Evolutionary conservation across 352 stramenopile species (phyloP), one percentile per base, ranked within the genome.

Genomic region (Globisporangium viniferum): DNA sequence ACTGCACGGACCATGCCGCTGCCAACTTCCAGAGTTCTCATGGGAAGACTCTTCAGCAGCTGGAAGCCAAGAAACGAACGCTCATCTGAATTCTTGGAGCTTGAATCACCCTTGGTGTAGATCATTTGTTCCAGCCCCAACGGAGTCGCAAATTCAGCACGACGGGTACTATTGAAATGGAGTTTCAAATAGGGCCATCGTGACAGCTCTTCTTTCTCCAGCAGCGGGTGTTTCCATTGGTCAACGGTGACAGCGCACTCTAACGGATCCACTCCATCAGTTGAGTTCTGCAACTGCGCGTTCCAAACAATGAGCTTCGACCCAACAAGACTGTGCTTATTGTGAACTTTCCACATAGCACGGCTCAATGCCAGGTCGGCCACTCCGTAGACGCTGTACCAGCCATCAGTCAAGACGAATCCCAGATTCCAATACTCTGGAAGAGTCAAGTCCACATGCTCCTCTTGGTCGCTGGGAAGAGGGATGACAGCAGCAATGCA

Each of bases 291-390:
- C 46, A 93, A 49, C 5, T 72, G 71, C 44, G 86, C 77, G 73
- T 91, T 91, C 86, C 83, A 93, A 7, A 78, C 76, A 15, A 79
- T 80, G 27, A 93, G 51, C 73, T 93, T 93, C 24, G 73, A 82
- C 15, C 86, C 86, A 33, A 89, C 62, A 31, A 92, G 66, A 15
- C 64, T 70, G 12, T 72, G 69, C 3, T 70, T 74, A 9, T 53
- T 49, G 67, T 88, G 76, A 12, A 72, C 60, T 68, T 81, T 84
- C 80, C 83, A 89, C 24, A 91, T 59, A 5, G 70, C 64, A n/a
- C 68, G 69, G 31, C 72, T 70, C 35, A 92, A 61, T 7, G 73
- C 62, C 10, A 63, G 48, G 62, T 91, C 83, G 48, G 83, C 81
- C 14, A 91, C 70, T 27, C 73, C 81, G 41, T 90, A 89, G 5